Base-by-base conservation (phyloP, 2,329 filamentous ascomycete species). In the Cordyceps pruinosa region DNA sequence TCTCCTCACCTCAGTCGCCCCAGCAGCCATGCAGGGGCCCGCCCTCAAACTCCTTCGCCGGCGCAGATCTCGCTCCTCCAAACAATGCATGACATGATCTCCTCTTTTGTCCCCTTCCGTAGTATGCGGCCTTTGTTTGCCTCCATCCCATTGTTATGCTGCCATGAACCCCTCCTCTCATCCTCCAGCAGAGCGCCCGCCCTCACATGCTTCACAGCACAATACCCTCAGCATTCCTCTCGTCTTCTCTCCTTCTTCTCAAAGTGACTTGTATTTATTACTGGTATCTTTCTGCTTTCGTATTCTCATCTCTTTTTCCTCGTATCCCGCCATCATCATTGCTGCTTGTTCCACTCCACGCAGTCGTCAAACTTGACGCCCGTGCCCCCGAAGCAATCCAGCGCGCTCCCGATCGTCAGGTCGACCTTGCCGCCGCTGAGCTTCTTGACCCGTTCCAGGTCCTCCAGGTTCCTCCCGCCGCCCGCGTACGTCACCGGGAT, bases 401-500 rank as follows among this genome's bases (percentile, higher is more conserved):
- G 74, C 2, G 94, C 94, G 70, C 94, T 97, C 13, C 94, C 94
- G 68, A 97, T 97, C 0, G 94, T 99, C 65, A 99, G 77, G 69
- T 99, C 92, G 23, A 97, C 86, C 69, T 85, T 90, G 28, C 90
- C 91, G 35, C 74, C 71, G 70, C 93, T 97, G 62, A 96, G 76
- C 42, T 73, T 73, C 74, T 90, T 88, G 10, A 99, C 94, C 35
- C 84, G 78, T 59, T 94, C 89, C 28, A 99, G 74, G 67, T 99
- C 94, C 47, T 86, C 81, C 37, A 97, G 74, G 65, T 84, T 86
- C 56, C 90, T 83, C 41, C 90, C 94, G n/a, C 94, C 94, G 25
- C 94, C 94, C 6, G 94, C 94, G 74, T 99, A 99, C 1, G 94
- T 99, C 17, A 97, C 89, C 2, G 94, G 94, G 64, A 96, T 93